These are phyloP conservation scores for Yamadazyma triangularis DNA, from an alignment of 1,139 yeast species.

Conservation along the genomic window DNA sequence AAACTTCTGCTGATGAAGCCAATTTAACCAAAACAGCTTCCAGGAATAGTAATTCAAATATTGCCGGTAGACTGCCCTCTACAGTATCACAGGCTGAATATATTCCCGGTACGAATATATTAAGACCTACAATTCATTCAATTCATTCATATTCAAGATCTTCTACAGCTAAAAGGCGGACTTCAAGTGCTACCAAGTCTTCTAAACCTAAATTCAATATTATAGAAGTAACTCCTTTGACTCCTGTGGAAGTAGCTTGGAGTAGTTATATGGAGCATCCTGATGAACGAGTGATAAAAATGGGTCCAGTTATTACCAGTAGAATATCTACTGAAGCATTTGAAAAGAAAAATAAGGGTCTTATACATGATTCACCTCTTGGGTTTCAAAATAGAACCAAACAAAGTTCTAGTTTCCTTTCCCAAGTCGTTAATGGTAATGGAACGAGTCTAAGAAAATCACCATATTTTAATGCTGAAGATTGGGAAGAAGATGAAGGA, in stretches of 20 bases:
- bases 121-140: constrained; percentile 48
- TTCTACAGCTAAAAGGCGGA: constrained; percentile 14
- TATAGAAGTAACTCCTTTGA: constrained; percentile 50
- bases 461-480: not conserved
- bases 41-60: constrained; percentile 3
- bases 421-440: constrained; percentile 56
- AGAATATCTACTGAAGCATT: constrained; percentile 41
- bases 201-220: constrained; percentile 22
- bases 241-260: constrained; percentile 69
- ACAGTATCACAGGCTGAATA: constrained; percentile 27
- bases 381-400: constrained; percentile 27
- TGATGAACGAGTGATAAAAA: constrained; percentile 68
- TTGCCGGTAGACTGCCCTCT: constrained; percentile 1
- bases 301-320: constrained; percentile 48
- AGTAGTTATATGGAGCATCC: constrained; percentile 50
- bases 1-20: constrained; percentile 10
- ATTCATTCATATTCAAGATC: constrained; percentile 29
- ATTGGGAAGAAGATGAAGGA: constrained; percentile 8
- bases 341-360: constrained; percentile 55
- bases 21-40: constrained; percentile 6
- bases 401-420: constrained; percentile 29
- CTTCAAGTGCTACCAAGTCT: constrained; percentile 2
- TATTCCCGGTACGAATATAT: constrained; percentile 57
- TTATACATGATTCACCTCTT: constrained; percentile 58
- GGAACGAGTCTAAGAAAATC: constrained; percentile 25